Conservation (phyloP, 169 alveolate species). For the Pseudocohnilembus persalinus region DNA sequence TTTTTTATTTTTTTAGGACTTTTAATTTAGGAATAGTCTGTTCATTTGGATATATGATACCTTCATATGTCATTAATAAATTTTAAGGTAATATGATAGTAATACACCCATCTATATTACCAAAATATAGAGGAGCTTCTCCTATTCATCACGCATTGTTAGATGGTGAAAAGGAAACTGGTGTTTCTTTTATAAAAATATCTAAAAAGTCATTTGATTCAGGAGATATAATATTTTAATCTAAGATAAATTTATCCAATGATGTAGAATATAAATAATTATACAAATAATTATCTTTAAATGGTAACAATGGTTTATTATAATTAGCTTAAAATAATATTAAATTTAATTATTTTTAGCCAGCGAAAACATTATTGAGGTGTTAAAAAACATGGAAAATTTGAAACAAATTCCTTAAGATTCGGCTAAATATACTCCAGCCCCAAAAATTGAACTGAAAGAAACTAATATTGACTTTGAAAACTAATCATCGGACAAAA, state of each 20-base stretch:
- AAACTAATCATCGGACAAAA: neutral
- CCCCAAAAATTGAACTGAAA: slow-evolving; percentile 5
- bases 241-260: slow-evolving; percentile 6
- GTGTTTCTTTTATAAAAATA: slow-evolving; percentile 65
- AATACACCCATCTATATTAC: slow-evolving; percentile 72
- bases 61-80: slow-evolving; percentile 46
- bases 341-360: neutral
- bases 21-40: slow-evolving; percentile 56
- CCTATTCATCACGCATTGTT: slow-evolving; percentile 67
- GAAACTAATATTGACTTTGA: slow-evolving; percentile 4
- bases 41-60: slow-evolving; percentile 66
- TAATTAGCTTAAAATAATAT: neutral
- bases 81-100: slow-evolving; percentile 44
- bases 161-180: slow-evolving; percentile 63
- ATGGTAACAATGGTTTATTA: slow-evolving; percentile 4
- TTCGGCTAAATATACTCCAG: neutral
- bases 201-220: slow-evolving; percentile 68
- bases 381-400: too few relatives aligned
- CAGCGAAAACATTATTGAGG: neutral
- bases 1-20: neutral
- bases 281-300: too few relatives aligned
- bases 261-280: slow-evolving; percentile 16
- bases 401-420: neutral
- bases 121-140: slow-evolving; percentile 76
- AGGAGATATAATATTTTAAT: slow-evolving; percentile 53